These are phyloP conservation scores for Neodidymelliopsis sp. DNA, from an alignment of 2,329 filamentous ascomycete species.

Conservation along the genomic window DNA sequence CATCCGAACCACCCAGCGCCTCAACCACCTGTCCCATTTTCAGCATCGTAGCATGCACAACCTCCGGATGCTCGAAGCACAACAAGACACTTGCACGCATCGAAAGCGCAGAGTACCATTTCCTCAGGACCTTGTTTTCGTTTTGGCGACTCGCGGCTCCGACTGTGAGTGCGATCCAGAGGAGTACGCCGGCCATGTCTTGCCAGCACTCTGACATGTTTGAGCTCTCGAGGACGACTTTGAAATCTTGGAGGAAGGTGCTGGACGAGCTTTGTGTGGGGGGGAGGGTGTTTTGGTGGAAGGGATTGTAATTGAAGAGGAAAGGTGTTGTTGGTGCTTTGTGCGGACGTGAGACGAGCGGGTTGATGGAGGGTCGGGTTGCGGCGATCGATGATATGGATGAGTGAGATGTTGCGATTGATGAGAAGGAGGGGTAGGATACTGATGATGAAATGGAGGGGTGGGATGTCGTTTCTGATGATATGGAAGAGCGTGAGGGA, in stretches of 20 bases:
- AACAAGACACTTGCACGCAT: constrained; percentile 44
- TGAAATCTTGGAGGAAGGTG: constrained; percentile 32
- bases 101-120: constrained; percentile 44
- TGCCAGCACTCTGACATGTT: constrained; percentile 45
- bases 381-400: constrained; percentile 2
- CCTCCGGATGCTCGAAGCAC: constrained; percentile 47
- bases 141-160: constrained; percentile 41
- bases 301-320: neutral
- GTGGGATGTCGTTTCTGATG: neutral
- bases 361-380: neutral
- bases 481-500: constrained; percentile 1
- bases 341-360: neutral
- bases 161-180: constrained; percentile 46
- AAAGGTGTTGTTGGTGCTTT: neutral
- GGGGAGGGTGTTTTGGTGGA: neutral
- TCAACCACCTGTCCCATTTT: constrained; percentile 38
- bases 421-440: constrained; percentile 7
- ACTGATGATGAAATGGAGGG: constrained; percentile 6
- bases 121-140: constrained; percentile 29
- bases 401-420: constrained; percentile 2
- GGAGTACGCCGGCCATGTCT: constrained; percentile 49
- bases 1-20: constrained; percentile 12
- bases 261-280: constrained; percentile 2
- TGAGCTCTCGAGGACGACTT: constrained; percentile 37
- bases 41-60: constrained; percentile 38